Percentiles rank a stretch among this genome's conserved stretches.
Evolutionary conservation across 148 eudicot genomes (phyloP).

Genomic region (Nepenthes gracilis): DNA sequence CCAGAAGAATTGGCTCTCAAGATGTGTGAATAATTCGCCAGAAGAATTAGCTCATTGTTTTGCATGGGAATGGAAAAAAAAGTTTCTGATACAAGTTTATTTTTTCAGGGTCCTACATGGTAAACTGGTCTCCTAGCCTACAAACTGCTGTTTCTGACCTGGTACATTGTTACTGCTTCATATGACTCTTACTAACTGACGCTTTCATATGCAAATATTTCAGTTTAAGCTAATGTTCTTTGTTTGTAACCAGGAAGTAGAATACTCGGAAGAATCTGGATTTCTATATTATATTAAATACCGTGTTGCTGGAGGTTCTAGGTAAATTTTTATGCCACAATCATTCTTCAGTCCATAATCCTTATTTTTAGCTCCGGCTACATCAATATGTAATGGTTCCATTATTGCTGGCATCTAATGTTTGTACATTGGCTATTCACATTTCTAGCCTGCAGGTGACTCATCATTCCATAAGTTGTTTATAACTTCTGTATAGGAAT

Average conservation of each 20-base stretch:
- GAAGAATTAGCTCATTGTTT: too few relatives aligned
- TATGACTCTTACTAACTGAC: not conserved
- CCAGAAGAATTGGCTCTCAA: too few relatives aligned
- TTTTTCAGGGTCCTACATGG: conserved; percentile 96
- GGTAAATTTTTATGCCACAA: conserved; percentile 24
- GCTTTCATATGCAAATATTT: not conserved
- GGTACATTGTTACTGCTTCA: conserved; percentile 32
- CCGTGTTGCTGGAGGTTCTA: conserved; percentile 98
- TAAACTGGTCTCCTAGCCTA: conserved; percentile 95
- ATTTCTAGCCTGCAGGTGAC: too few relatives aligned
- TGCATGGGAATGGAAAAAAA: not conserved
- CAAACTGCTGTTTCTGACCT: conserved; percentile 99
- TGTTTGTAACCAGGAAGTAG: conserved; percentile 69
- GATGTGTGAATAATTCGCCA: too few relatives aligned
- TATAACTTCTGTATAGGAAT: too few relatives aligned
- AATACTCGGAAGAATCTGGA: conserved; percentile 97
- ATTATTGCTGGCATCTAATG: too few relatives aligned
- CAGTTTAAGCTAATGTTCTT: conserved; percentile 3
- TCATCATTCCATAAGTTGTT: too few relatives aligned
- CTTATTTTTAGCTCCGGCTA: too few relatives aligned
- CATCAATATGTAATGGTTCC: too few relatives aligned
- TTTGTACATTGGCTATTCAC: too few relatives aligned
- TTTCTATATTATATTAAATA: conserved; percentile 76
- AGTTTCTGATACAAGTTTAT: not conserved
- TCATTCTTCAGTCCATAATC: not conserved